Base-by-base conservation (phyloP, 192 early-diverging fungal species). In the Phlyctochytrium bullatum region DNA sequence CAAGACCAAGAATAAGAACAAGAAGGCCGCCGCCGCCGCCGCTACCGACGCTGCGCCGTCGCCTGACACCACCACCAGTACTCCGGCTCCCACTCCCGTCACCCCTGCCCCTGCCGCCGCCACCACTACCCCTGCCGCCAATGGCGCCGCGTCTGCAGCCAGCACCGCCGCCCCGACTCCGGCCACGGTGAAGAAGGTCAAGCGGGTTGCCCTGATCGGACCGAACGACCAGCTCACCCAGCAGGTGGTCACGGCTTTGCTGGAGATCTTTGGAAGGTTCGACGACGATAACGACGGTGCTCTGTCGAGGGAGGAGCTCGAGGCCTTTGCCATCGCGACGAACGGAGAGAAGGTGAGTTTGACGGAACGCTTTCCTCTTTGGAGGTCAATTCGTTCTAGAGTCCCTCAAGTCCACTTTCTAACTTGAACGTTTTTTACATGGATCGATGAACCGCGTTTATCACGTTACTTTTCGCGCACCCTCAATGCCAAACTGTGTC, bases 231-330 rank as follows among this genome's bases (percentile, higher is more conserved):
- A 57, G 54, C 54, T 25, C 12, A 14, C 27, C 12, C 16, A 14
- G 27, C 54, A 57, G 54, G 54, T 27, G 4, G 76, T 79, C 36
- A 67, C 60, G 1, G 84, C 87, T 3, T 79, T 89, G 25, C 54
- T 59, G 14, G 86, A 88, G 73, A 89, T 88, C 32, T 89, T 89
- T 64, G 67, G 57, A n/a, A 76, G 82, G 4, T 89, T 83, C 62
- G 88, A 88, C 63, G 62, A 72, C 27, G 86, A 88, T 78, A 73
- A 76, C 54, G 86, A 88, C 71, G 79, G 76, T 0, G 76, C 76
- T 17, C 69, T 89, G 59, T 83, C 80, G 65, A 64, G 73, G 35
- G 54, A 66, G 2, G 86, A 87, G 67, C 67, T 87, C 6, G 76
- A 82, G 29, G 76, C 64, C 25, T 89, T 88, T 74, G 84, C 86